Evolutionary conservation across 495 filamentous ascomycete species (phyloP), one percentile per base, ranked within the genome.

Genomic region (Podospora appendiculata): DNA sequence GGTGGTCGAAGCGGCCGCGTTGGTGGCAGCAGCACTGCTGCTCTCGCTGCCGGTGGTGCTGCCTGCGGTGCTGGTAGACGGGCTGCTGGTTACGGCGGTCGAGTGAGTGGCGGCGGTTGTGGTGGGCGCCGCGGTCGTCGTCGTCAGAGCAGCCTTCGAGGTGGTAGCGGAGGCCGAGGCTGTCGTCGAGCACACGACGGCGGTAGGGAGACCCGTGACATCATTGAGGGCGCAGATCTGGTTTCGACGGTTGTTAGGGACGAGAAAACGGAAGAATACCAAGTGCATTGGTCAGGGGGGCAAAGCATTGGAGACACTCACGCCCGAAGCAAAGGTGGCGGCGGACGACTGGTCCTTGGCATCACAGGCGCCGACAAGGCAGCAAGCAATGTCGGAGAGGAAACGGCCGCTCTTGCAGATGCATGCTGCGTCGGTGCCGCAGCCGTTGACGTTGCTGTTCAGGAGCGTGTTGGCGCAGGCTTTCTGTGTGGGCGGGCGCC

Each of bases 351-450:
- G 79, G 39, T 87, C 84, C 0, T 65, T 63, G 1, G 52, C 8
- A 42, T 63, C 55, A 67, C 89, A 95, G 9, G 52, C 62, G 3
- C 58, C 61, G 5, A 65, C 61, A 7, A 94, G 72, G 63, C 89
- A 95, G 72, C 84, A 87, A 32, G 81, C 69, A 51, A 93, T 81
- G 34, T 66, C 56, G 36, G 43, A 57, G 52, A 95, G 73, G 72
- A 88, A 87, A 8, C 63, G 61, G 6, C 64, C 57, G 64, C 78
- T 70, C 10, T 53, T 58, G 70, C 89, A 94, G 59, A 91, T 88
- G 64, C 89, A 94, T 38, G 66, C 58, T 54, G 81, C 62, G 52
- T 89, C 78, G 45, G 76, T 48, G 12, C 71, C 67, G 67, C 88
- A 90, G 52, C 67, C 54, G 42, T 74, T 79, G 50, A 75, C 73